Conservation (phyloP, 129 eudicot species). For the Lactuca sativa region DNA sequence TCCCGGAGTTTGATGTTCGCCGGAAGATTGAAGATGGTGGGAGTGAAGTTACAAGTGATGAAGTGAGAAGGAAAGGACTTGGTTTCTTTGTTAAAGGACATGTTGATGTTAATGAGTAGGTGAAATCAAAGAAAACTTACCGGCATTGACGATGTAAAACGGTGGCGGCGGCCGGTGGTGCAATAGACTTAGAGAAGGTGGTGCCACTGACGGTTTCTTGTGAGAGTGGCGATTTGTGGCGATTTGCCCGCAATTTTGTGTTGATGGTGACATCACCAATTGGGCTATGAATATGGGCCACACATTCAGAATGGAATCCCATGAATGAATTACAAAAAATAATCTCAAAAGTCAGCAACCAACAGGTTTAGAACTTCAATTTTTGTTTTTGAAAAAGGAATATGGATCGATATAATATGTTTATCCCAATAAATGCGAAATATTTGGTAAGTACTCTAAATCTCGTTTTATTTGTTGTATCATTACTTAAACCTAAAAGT, state of each 20-base stretch:
- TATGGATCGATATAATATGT: not conserved
- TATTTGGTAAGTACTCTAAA: not conserved
- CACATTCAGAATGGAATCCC: not conserved
- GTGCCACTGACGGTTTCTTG: slow-evolving; percentile 16
- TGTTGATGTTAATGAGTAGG: not conserved
- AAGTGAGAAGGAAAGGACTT: not conserved
- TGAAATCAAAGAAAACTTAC: not conserved
- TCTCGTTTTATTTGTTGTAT: no score
- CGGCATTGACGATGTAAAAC: slow-evolving; percentile 18
- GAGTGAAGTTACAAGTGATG: slow-evolving; percentile 1
- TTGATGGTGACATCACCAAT: slow-evolving; percentile 11
- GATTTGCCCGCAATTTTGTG: slow-evolving; percentile 7
- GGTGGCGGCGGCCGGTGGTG: slow-evolving; percentile 20
- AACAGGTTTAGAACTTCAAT: not conserved
- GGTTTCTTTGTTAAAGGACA: not conserved
- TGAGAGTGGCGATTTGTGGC: not conserved
- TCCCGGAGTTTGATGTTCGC: slow-evolving; percentile 17
- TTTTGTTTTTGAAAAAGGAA: not conserved
- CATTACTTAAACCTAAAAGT: no score
- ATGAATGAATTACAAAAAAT: not conserved
- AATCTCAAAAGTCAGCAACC: not conserved
- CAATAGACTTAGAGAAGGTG: slow-evolving; percentile 11
- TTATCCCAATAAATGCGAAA: not conserved
- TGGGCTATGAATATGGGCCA: slow-evolving; percentile 22
- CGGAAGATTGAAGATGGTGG: slow-evolving; percentile 14